Conservation (phyloP, 345 rosid species). For the Bruguiera gymnorhiza region DNA sequence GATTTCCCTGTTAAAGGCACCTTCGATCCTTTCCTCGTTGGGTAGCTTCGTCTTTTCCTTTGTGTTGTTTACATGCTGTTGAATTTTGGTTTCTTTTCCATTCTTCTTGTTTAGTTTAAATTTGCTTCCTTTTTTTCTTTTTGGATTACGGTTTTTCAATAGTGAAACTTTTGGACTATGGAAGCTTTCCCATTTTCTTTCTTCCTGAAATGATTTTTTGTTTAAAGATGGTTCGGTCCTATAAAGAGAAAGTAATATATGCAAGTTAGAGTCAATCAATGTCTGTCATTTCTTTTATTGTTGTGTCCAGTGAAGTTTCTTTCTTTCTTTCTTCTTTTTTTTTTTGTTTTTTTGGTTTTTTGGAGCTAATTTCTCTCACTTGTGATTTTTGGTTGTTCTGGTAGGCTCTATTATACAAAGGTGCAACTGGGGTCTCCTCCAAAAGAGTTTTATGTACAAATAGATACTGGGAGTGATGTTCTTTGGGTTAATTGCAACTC, state of each 20-base stretch:
- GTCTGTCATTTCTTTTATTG: not conserved
- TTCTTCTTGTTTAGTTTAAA: not conserved
- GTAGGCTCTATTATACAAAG: slow-evolving; percentile 81
- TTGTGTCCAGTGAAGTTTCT: not conserved
- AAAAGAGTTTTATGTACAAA: slow-evolving; percentile 78
- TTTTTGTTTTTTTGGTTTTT: not conserved
- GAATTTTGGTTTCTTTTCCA: not conserved
- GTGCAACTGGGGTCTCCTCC: slow-evolving; percentile 85
- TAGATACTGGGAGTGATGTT: slow-evolving; percentile 98
- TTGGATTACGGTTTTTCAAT: not conserved
- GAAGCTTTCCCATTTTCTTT: no score
- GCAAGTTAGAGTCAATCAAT: not conserved
- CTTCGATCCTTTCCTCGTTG: slow-evolving; percentile 77
- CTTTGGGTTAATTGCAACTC: slow-evolving; percentile 83
- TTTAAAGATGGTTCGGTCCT: no score
- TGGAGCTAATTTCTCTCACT: slow-evolving; percentile 3
- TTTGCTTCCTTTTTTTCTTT: not conserved
- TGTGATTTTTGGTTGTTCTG: slow-evolving; percentile 9
- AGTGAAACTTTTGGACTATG: not conserved
- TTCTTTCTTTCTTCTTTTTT: not conserved
- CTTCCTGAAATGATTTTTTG: no score
- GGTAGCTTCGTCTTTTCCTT: slow-evolving; percentile 41
- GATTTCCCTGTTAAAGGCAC: slow-evolving; percentile 82
- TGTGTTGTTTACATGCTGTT: slow-evolving; percentile 3
- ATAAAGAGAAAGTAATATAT: no score